Evolutionary conservation across 2,329 filamentous ascomycete genomes (phyloP).

Genomic region (Fusarium xylarioides): DNA sequence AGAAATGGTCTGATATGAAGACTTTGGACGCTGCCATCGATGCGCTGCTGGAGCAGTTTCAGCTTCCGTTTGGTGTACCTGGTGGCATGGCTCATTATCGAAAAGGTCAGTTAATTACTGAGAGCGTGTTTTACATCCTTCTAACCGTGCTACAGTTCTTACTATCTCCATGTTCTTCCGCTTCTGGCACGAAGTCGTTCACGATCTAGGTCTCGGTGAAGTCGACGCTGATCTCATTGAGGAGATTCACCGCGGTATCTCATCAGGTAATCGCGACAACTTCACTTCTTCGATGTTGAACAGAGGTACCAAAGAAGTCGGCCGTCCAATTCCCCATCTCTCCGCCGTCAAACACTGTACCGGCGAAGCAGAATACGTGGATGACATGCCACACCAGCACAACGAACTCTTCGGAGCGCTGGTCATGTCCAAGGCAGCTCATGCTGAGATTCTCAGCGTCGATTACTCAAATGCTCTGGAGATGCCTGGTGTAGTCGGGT

Average conservation of each 20-base stretch:
- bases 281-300: not conserved
- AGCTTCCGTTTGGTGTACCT: not conserved
- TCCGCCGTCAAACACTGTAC: not conserved
- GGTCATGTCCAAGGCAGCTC: not conserved
- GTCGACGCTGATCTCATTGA: not conserved
- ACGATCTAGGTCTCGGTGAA: not conserved
- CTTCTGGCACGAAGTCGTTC: not conserved
- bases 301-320: not conserved
- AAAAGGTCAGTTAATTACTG: not conserved
- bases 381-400: not conserved
- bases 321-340: not conserved
- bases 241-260: not conserved
- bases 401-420: not conserved
- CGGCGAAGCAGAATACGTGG: not conserved
- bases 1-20: not conserved
- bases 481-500: not conserved
- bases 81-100: not conserved
- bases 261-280: not conserved
- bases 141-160: not conserved
- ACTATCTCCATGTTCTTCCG: conserved; percentile 1
- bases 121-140: accelerated
- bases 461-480: not conserved
- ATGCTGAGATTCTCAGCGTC: not conserved
- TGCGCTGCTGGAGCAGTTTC: not conserved
- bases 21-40: not conserved